phyloP scores from a whole-genome alignment of 495 filamentous ascomycete genomes.

The Pyronema omphalodes region DNA sequence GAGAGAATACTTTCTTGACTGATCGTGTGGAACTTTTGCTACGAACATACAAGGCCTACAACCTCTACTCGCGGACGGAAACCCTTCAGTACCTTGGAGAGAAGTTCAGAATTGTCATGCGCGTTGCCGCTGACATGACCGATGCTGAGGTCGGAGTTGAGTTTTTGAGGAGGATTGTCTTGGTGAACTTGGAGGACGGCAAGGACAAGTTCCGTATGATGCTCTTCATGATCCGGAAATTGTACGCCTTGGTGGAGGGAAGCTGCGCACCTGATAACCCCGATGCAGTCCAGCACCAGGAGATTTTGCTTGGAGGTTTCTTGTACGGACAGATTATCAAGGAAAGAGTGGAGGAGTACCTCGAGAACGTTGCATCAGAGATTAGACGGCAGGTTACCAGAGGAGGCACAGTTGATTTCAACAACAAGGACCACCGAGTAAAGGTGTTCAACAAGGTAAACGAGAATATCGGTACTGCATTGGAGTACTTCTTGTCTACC shows the following conservation, averaged over 20 bases:
- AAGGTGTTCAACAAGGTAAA: constrained; percentile 63
- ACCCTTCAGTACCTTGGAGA: constrained; percentile 69
- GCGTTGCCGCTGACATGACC: constrained; percentile 57
- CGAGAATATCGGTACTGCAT: constrained; percentile 64
- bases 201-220: constrained; percentile 83
- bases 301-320: constrained; percentile 79
- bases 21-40: constrained; percentile 84
- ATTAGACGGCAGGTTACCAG: constrained; percentile 30
- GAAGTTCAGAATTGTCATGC: constrained; percentile 73
- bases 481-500: constrained; percentile 93
- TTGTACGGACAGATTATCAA: constrained; percentile 91
- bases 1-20: constrained; percentile 78
- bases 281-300: constrained; percentile 86
- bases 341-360: constrained; percentile 76
- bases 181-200: constrained; percentile 73
- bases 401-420: constrained; percentile 14
- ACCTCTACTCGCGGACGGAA: constrained; percentile 54
- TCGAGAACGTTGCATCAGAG: constrained; percentile 56
- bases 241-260: constrained; percentile 79
- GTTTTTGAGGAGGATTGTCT: constrained; percentile 72
- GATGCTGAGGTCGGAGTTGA: constrained; percentile 78
- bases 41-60: constrained; percentile 80
- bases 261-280: constrained; percentile 89
- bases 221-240: constrained; percentile 87
- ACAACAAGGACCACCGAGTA: constrained; percentile 55